Base-by-base conservation (phyloP, 805 yeast genomes). In the Citeromyces matritensis region DNA sequence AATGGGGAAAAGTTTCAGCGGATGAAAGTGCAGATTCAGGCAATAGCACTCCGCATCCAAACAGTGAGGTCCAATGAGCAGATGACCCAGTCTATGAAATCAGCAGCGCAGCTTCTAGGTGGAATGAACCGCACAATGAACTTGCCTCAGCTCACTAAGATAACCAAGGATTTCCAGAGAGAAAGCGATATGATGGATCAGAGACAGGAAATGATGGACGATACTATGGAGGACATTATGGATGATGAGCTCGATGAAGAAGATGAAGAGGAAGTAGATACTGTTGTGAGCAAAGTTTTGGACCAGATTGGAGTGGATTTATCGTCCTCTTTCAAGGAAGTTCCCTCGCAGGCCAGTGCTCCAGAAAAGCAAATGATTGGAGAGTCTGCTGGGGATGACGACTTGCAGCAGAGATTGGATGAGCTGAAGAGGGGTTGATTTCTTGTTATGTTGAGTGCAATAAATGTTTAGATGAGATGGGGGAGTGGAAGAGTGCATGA, bases 121-220 rank as follows among this genome's bases (percentile, higher is more conserved):
- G 77, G 93, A 3, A 81, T 91, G 93, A 91, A 91, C 52, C 62
- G 76, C 44, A 72, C 73, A 35, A 80, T 91, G 93, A 91, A 93
- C 47, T 56, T 91, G 39, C 95, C 95, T 1, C 93, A 82, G 42
- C 58, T 91, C 37, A 78, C 83, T 35, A 69, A 78, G 38, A 91
- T 91, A 13, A 84, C 96, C 3, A 86, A 83, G 80, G 97, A 91
- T 45, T 91, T 91, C 53, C 94, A 91, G 46, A 74, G 72, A 45
- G 94, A 88, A 47, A 83, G 81, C 53, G 98, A 93, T 49, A 60
- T 93, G 43, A 91, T 91, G 97, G 96, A 88, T 53, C 98, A 91
- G 57, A 77, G 94, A 47, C 97, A 93, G 53, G 99, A 93, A 51
- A 83, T 93, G 72, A 91, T 91, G 80, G 98, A 91, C 49, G 98